A percentile compares a stretch with the other conserved stretches of the same genome.
phyloP scores from a whole-genome alignment of 371 early-diverging fungal genomes.

The Circinella umbellata region DNA sequence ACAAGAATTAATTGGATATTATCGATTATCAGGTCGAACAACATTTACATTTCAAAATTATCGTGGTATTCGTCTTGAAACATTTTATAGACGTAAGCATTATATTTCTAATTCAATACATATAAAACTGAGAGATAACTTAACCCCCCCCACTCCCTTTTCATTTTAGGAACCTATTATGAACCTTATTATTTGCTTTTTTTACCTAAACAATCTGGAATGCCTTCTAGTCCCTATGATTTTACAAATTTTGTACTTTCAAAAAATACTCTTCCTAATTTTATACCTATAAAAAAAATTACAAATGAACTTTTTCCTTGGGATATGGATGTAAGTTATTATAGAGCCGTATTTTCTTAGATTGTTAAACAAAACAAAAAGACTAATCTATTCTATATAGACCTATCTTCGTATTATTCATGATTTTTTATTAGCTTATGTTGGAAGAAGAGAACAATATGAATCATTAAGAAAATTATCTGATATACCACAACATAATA shows the following conservation, averaged over 20 bases:
- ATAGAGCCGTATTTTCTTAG: too few species aligned
- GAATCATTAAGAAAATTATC: conserved; percentile 20
- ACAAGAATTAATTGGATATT: conserved; percentile 41
- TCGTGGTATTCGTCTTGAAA: conserved; percentile 44
- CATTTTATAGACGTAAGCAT: conserved; percentile 38
- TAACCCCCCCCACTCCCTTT: too few species aligned
- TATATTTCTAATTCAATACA: too few species aligned
- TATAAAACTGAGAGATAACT: too few species aligned
- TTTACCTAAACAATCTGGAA: background rate
- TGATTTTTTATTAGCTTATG: conserved; percentile 41
- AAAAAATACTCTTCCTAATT: conserved; percentile 43
- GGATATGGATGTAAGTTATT: conserved; percentile 34
- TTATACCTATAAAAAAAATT: conserved; percentile 33
- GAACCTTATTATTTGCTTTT: conserved; percentile 44
- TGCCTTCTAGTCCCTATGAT: conserved; percentile 7
- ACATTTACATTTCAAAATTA: conserved; percentile 33
- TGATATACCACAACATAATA: background rate
- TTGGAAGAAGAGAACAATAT: conserved; percentile 38
- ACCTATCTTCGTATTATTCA: conserved; percentile 42
- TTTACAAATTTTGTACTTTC: conserved; percentile 12
- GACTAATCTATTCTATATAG: too few species aligned
- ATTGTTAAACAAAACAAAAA: too few species aligned
- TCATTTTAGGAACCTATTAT: conserved; percentile 25
- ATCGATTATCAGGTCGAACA: conserved; percentile 38
- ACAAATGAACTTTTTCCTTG: conserved; percentile 27